Base-by-base conservation (phyloP, 192 early-diverging fungal genomes). In the Coemansia sp. region DNA sequence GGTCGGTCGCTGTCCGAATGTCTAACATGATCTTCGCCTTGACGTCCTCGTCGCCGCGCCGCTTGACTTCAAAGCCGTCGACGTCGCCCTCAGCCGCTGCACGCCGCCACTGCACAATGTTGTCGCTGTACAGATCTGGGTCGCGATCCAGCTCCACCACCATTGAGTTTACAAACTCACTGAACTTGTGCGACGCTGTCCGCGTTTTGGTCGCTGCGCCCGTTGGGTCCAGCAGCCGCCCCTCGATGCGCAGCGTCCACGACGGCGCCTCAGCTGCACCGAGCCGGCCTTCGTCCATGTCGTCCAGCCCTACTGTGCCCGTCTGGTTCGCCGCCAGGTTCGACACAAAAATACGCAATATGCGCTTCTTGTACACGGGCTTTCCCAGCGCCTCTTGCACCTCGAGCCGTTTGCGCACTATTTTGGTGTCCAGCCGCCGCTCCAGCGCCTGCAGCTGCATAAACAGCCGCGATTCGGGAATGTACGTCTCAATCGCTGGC, bases 161-260 rank as follows among this genome's bases (percentile, higher is more conserved):
- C 56, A 98, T 87, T 1, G 87, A 86, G 64, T 84, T 85, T 14
- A 97, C 79, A 71, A 98, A 94, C 25, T 84, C 83, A 34, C 94
- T 93, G 55, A 98, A 95, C 68, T 95, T 94, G 80, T 83, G 71
- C 28, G 64, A 66, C 60, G 79, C 60, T 12, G 87, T 81, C 24
- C 84, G 83, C 23, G 74, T 75, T 70, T 87, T 86, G 67, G 86
- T 86, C 69, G 74, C 77, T 28, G 73, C 54, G 40, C 73, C 79
- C 68, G 53, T 84, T 61, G 68, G 88, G 52, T 97, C 95, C 3
- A 98, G 77, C 57, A 98, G 74, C 46, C 92, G 81, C 25, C 96
- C 96, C 61, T 98, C 91, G 7, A 98, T 84, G 54, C 86, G 86
- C 58, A 98, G 80, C 11, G 93, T 96, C 96, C 96, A 98, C 21